These are phyloP conservation scores for Picea engelmannii DNA, from an alignment of 83 land plant species.

Conservation along the genomic window DNA sequence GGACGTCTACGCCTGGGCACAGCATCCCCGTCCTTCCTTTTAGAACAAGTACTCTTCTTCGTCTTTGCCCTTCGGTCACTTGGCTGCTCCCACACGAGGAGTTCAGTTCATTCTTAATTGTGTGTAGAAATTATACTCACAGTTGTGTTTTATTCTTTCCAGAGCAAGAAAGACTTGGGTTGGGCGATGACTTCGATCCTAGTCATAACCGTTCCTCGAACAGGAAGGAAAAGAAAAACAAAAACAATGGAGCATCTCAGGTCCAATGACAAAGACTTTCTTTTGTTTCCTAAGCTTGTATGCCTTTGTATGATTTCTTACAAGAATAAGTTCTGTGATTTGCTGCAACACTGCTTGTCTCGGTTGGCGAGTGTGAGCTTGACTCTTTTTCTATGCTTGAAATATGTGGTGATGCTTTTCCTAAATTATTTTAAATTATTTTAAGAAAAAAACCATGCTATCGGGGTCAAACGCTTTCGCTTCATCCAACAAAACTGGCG, in stretches of 20 bases:
- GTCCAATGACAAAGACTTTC: constrained; percentile 3
- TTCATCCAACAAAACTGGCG: too few species aligned
- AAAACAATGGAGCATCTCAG: not conserved
- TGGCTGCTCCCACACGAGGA: not conserved
- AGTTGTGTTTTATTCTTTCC: not conserved
- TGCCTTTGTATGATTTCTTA: too few species aligned
- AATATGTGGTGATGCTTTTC: too few species aligned
- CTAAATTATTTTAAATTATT: too few species aligned
- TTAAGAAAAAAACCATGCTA: too few species aligned
- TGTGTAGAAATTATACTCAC: constrained; percentile 7
- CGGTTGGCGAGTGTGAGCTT: too few species aligned
- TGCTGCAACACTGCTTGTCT: too few species aligned
- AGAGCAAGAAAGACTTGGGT: not conserved
- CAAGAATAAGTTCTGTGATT: too few species aligned
- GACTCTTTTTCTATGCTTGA: too few species aligned
- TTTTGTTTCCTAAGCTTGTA: not conserved
- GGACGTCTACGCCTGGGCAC: constrained; percentile 24
- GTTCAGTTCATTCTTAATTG: not conserved
- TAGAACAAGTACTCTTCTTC: not conserved
- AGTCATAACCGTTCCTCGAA: not conserved
- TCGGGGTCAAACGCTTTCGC: too few species aligned
- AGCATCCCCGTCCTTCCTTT: constrained; percentile 20
- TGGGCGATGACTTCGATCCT: not conserved
- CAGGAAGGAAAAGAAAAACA: not conserved
- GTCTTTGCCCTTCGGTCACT: not conserved